A percentile compares a stretch with the other conserved stretches of the same genome.
phyloP scores from a whole-genome alignment of 805 yeast species.

The Starmerella floris region DNA sequence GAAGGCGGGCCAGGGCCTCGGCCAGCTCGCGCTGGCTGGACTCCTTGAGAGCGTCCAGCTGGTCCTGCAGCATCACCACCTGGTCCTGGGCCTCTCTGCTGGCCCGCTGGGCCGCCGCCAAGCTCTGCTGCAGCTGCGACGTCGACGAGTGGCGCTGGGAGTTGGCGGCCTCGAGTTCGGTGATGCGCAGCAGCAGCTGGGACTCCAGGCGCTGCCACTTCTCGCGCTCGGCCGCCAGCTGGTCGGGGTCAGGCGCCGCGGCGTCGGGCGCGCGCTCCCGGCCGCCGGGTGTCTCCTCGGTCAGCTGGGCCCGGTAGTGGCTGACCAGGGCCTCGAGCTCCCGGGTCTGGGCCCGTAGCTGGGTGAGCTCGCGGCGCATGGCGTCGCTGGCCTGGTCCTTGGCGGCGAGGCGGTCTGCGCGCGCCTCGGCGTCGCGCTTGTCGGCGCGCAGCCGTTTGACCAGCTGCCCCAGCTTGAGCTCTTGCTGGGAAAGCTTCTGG shows the following conservation, averaged over 20 bases:
- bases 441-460: constrained; percentile 48
- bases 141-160: constrained; percentile 1
- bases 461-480: constrained; percentile 50
- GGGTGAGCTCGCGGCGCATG: not conserved
- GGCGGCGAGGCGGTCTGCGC: constrained; percentile 7
- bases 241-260: constrained; percentile 1
- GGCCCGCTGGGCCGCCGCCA: constrained; percentile 10
- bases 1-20: not conserved
- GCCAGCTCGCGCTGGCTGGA: not conserved
- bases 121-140: constrained; percentile 6
- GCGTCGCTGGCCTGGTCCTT: not conserved
- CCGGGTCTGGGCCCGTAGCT: constrained; percentile 19
- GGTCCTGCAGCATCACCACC: constrained; percentile 7
- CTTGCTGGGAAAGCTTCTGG: constrained; percentile 30
- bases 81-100: constrained; percentile 8
- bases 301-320: constrained; percentile 50
- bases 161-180: constrained; percentile 20
- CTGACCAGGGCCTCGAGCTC: constrained; percentile 43
- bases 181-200: constrained; percentile 38
- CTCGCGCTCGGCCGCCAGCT: constrained; percentile 46
- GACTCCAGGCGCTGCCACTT: constrained; percentile 77
- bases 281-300: not conserved
- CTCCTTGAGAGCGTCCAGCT: constrained; percentile 3
- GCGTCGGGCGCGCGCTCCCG: constrained; percentile 19
- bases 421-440: constrained; percentile 31